These are phyloP conservation scores for Begonia fuchsioides DNA, from an alignment of 306 rosid genomes.

Conservation along the genomic window DNA sequence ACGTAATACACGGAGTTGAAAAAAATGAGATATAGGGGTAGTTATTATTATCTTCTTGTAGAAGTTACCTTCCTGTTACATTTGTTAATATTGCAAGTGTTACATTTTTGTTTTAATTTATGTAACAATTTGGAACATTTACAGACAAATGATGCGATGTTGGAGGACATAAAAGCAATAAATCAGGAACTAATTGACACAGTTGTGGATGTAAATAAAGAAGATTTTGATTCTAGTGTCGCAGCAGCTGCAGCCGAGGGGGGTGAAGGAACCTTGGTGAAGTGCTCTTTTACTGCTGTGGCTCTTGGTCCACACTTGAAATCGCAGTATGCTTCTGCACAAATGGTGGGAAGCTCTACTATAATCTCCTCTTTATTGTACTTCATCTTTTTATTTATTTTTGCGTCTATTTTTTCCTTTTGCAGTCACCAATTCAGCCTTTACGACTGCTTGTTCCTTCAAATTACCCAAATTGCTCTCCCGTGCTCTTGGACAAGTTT, in stretches of 20 bases:
- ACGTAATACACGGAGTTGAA: too few relatives aligned
- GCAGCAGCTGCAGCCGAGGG: conserved; percentile 40
- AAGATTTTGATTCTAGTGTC: conserved; percentile 45
- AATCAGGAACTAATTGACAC: conserved; percentile 72
- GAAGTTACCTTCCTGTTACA: not conserved
- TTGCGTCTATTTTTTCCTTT: conserved; percentile 6
- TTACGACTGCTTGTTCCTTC: conserved; percentile 77
- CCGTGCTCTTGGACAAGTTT: conserved; percentile 70
- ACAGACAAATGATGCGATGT: conserved; percentile 60
- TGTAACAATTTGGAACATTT: conserved; percentile 1
- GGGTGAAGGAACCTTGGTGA: conserved; percentile 61
- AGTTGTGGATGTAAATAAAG: conserved; percentile 47
- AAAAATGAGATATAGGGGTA: too few relatives aligned
- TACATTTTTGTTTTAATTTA: too few relatives aligned
- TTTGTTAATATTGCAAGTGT: too few relatives aligned
- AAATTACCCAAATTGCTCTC: conserved; percentile 80
- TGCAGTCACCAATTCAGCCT: conserved; percentile 90
- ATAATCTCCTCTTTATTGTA: not conserved
- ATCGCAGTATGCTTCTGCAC: conserved; percentile 47
- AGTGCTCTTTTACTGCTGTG: conserved; percentile 65
- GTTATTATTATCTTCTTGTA: not conserved
- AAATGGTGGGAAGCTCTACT: conserved; percentile 32
- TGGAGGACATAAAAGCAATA: conserved; percentile 68
- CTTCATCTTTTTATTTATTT: conserved; percentile 12
- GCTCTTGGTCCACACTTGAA: conserved; percentile 60